Conservation (phyloP, 805 yeast genomes). For the Ogataea chonburiensis region DNA sequence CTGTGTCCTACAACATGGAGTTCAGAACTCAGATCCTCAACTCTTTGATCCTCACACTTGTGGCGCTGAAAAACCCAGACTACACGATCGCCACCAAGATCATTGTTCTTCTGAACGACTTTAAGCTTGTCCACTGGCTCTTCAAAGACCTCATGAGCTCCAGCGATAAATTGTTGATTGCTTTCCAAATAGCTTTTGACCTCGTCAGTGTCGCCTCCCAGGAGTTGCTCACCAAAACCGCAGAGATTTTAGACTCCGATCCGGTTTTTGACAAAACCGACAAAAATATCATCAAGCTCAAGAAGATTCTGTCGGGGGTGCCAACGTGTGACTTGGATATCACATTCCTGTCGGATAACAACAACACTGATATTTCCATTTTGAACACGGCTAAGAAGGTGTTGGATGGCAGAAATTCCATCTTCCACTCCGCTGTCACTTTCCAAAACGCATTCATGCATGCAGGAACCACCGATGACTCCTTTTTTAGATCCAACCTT, state of each 20-base stretch:
- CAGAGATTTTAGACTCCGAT: constrained; percentile 38
- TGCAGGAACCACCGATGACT: constrained; percentile 94
- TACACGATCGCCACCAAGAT: constrained; percentile 82
- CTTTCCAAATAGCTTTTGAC: constrained; percentile 94
- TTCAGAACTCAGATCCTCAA: constrained; percentile 68
- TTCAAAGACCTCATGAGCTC: constrained; percentile 56
- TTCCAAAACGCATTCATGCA: constrained; percentile 93
- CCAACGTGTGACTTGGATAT: constrained; percentile 92
- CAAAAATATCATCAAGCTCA: constrained; percentile 44
- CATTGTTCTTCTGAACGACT: constrained; percentile 83
- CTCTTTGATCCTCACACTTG: constrained; percentile 58
- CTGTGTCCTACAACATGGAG: constrained; percentile 59
- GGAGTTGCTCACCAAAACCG: constrained; percentile 66
- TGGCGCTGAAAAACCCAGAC: constrained; percentile 64
- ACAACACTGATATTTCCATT: constrained; percentile 80
- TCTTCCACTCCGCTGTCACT: constrained; percentile 94
- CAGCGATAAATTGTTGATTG: constrained; percentile 50
- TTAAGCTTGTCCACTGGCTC: constrained; percentile 62
- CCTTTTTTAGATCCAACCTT: constrained; percentile 83
- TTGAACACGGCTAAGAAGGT: constrained; percentile 77
- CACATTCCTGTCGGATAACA: constrained; percentile 82
- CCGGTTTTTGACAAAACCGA: constrained; percentile 25
- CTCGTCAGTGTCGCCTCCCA: constrained; percentile 89
- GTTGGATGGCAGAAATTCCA: constrained; percentile 88
- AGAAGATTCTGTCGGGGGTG: constrained; percentile 79